Evolutionary conservation across 176 grass and related monocot genomes (phyloP).

Genomic region (Pontederia paniculata): DNA sequence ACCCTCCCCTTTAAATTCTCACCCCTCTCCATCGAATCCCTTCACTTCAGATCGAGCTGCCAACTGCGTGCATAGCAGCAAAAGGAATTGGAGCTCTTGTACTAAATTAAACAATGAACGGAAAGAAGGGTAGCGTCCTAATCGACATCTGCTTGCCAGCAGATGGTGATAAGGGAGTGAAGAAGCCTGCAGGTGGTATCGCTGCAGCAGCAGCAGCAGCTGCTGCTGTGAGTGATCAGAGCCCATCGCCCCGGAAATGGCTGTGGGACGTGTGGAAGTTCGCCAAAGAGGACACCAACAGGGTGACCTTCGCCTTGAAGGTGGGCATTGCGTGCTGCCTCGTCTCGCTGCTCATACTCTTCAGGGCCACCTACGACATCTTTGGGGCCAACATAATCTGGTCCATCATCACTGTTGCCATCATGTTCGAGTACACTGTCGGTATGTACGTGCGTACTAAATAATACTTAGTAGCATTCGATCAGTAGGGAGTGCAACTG

Average conservation of each 20-base stretch:
- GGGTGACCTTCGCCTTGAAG: conserved; percentile 67
- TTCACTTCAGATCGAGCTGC: too few relatives aligned
- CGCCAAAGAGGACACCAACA: conserved; percentile 46
- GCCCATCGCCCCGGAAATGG: conserved; percentile 40
- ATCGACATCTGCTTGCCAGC: conserved; percentile 36
- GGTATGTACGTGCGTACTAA: conserved; percentile 45
- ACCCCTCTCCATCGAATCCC: too few relatives aligned
- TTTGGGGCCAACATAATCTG: conserved; percentile 72
- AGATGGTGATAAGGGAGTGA: conserved; percentile 9
- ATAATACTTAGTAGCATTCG: not conserved
- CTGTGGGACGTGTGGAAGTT: conserved; percentile 58
- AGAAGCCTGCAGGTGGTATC: conserved; percentile 13
- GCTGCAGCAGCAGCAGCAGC: not conserved
- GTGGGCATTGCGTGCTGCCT: conserved; percentile 74
- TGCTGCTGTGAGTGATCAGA: not conserved
- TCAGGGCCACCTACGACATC: conserved; percentile 46
- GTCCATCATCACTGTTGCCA: conserved; percentile 79
- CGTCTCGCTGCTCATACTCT: conserved; percentile 71
- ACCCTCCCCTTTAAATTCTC: too few relatives aligned
- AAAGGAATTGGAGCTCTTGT: conserved; percentile 3
- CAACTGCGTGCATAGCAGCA: not conserved
- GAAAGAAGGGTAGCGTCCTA: conserved; percentile 57
- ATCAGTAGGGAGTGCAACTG: not conserved
- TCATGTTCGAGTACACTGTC: conserved; percentile 93
- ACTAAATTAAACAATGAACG: conserved; percentile 49